Conservation (phyloP, 345 rosid genomes). For the Acer saccharum region DNA sequence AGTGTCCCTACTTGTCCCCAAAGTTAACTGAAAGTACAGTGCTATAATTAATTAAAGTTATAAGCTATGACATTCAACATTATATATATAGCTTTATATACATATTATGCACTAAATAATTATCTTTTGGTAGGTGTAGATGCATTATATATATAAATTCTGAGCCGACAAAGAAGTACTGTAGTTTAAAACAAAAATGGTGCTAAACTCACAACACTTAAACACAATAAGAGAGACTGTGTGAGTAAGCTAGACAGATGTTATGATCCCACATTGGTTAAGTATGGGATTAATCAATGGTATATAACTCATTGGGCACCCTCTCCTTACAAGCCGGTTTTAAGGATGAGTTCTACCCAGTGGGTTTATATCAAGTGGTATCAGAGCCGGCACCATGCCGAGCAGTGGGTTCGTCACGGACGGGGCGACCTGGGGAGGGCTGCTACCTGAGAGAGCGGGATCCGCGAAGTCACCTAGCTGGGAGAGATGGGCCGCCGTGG, state of each 20-base stretch:
- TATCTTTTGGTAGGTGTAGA: neutral
- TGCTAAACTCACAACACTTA: neutral
- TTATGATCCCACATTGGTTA: too few species aligned
- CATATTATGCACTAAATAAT: neutral
- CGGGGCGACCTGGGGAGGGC: too few species aligned
- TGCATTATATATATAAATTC: neutral
- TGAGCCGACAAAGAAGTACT: neutral
- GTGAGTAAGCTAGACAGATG: neutral
- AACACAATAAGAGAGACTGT: neutral
- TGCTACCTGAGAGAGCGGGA: too few species aligned
- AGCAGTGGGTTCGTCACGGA: too few species aligned
- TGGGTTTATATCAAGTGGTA: too few species aligned
- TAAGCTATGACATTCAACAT: neutral
- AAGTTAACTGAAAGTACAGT: neutral
- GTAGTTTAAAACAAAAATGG: neutral
- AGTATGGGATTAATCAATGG: too few species aligned
- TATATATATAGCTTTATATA: neutral
- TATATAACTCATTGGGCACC: too few species aligned
- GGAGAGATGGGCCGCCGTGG: too few species aligned
- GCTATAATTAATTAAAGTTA: neutral
- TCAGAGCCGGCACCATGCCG: too few species aligned
- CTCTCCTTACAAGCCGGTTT: too few species aligned
- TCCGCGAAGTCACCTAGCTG: too few species aligned
- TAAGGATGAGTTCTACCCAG: too few species aligned
- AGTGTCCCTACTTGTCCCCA: neutral